Conservation (phyloP, 2,329 filamentous ascomycete genomes). For the Huntiella decipiens region DNA sequence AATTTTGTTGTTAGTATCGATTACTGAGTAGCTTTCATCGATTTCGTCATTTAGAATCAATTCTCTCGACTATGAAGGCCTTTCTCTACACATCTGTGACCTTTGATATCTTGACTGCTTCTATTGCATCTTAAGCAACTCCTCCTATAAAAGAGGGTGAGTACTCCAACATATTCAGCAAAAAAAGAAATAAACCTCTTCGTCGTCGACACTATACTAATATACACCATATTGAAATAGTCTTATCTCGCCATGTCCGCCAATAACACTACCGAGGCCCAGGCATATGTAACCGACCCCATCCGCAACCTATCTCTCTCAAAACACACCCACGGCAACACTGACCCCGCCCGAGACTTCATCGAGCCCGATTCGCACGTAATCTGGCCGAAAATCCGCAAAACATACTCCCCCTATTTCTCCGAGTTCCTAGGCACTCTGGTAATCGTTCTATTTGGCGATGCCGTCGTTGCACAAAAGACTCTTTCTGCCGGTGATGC, state of each 20-base stretch:
- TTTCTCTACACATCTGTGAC: not conserved
- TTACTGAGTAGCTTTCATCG: too few species aligned
- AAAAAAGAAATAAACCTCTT: too few species aligned
- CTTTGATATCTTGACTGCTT: slow-evolving; percentile 3
- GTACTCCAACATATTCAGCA: too few species aligned
- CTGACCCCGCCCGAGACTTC: not conserved
- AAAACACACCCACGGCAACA: slow-evolving; percentile 3
- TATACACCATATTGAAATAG: too few species aligned
- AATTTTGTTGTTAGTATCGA: too few species aligned
- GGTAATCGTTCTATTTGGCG: slow-evolving; percentile 48
- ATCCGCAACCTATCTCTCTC: not conserved
- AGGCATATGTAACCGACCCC: not conserved
- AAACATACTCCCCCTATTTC: slow-evolving; percentile 35
- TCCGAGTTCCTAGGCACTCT: slow-evolving; percentile 52
- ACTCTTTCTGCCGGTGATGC: slow-evolving; percentile 32
- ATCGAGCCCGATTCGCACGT: not conserved
- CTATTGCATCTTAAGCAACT: not conserved
- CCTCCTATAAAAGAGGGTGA: too few species aligned
- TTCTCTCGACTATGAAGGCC: not conserved
- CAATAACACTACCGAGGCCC: slow-evolving; percentile 4
- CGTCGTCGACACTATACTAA: too few species aligned
- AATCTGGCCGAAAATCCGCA: slow-evolving; percentile 35
- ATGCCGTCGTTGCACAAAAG: slow-evolving; percentile 54
- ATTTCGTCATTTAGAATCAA: too few species aligned
- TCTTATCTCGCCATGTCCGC: not conserved